Evolutionary conservation across 2,329 filamentous ascomycete species (phyloP).

Genomic region (Lachnellula subtilissima): DNA sequence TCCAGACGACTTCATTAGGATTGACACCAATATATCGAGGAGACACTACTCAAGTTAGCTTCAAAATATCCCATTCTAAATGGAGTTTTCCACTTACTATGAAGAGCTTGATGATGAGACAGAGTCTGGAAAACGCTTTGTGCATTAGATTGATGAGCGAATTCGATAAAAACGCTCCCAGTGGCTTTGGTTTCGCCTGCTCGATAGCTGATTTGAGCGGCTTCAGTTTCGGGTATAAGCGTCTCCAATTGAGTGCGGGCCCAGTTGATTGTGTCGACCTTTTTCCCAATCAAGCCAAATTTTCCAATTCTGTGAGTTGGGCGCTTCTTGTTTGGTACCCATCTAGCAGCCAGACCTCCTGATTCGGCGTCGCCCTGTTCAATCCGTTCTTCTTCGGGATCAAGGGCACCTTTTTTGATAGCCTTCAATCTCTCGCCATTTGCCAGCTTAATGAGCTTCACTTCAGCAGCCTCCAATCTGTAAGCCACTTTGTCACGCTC

Average conservation of each 20-base stretch:
- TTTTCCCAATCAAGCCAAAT: conserved; percentile 69
- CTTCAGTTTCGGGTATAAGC: conserved; percentile 66
- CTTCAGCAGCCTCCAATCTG: conserved; percentile 81
- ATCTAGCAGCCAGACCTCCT: conserved; percentile 67
- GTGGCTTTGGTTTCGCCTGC: conserved; percentile 56
- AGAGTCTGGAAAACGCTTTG: conserved; percentile 84
- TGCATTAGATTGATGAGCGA: conserved; percentile 73
- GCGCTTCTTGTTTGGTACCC: conserved; percentile 67
- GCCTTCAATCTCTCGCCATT: conserved; percentile 68
- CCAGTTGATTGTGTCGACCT: conserved; percentile 94
- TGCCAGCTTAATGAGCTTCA: conserved; percentile 74
- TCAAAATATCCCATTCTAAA: conserved; percentile 30
- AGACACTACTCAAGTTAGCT: conserved; percentile 46
- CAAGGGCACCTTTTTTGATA: conserved; percentile 53
- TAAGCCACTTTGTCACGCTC: conserved; percentile 75
- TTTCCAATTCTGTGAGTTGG: conserved; percentile 71
- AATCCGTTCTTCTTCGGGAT: conserved; percentile 38
- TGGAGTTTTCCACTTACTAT: conserved; percentile 35
- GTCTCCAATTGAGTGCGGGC: conserved; percentile 72
- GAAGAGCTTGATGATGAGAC: conserved; percentile 78
- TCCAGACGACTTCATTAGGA: conserved; percentile 84
- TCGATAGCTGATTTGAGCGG: conserved; percentile 62
- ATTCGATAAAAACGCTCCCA: conserved; percentile 82
- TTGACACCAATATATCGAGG: conserved; percentile 79
- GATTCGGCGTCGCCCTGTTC: conserved; percentile 60